Percentiles rank a stretch among this genome's conserved stretches.
phyloP scores from a whole-genome alignment of 345 rosid species.

The Theobroma cacao region DNA sequence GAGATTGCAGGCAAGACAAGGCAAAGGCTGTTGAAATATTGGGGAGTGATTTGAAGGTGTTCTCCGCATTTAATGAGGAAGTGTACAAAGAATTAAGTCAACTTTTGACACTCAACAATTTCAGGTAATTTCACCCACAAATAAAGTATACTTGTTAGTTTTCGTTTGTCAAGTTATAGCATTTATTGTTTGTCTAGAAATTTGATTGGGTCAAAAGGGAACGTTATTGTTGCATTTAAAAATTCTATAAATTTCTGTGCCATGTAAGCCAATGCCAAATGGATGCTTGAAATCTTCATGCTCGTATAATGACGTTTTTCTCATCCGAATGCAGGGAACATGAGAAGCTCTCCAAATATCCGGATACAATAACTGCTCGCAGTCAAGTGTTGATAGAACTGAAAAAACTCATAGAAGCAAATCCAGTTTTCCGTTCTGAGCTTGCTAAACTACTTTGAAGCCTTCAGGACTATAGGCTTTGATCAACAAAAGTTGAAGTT shows the following conservation, averaged over 20 bases:
- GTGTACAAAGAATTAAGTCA: conserved; percentile 75
- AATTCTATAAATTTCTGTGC: not conserved
- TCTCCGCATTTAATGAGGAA: conserved; percentile 69
- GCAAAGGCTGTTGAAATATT: conserved; percentile 78
- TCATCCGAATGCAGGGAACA: conserved; percentile 47
- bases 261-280: not conserved
- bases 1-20: conserved; percentile 60
- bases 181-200: conserved; percentile 2
- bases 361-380: conserved; percentile 67
- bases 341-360: conserved; percentile 70
- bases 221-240: not conserved
- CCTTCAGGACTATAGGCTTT: conserved; percentile 66
- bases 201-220: not conserved
- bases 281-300: not conserved
- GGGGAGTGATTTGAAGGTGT: conserved; percentile 62
- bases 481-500: conserved; percentile 62
- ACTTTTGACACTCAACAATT: conserved; percentile 62
- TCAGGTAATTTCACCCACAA: conserved; percentile 42
- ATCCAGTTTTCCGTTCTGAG: conserved; percentile 71
- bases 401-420: conserved; percentile 69
- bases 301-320: not conserved
- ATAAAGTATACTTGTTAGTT: conserved; percentile 1
- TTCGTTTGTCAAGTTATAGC: conserved; percentile 1
- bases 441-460: conserved; percentile 60
- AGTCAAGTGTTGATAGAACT: conserved; percentile 66